These are phyloP conservation scores for Cornus controversa DNA, from an alignment of 148 eudicot genomes.

Conservation along the genomic window DNA sequence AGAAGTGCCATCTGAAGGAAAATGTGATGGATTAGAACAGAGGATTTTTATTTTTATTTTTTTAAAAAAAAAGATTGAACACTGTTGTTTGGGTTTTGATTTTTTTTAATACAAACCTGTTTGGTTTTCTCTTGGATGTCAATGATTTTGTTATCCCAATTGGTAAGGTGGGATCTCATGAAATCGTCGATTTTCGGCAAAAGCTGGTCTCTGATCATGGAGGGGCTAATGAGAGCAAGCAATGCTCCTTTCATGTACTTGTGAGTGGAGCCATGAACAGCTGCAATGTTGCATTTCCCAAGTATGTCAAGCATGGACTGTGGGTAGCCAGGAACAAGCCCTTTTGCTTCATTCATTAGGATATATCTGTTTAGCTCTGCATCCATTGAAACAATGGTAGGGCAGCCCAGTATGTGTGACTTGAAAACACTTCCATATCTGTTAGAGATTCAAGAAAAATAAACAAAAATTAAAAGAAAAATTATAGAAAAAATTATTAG, in stretches of 20 bases:
- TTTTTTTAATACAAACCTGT: slow-evolving; percentile 57
- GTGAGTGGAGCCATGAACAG: slow-evolving; percentile 93
- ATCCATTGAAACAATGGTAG: slow-evolving; percentile 93
- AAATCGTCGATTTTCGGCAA: slow-evolving; percentile 78
- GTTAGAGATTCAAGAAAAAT: background rate
- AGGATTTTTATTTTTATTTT: too few species aligned
- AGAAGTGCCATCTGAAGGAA: slow-evolving; percentile 75
- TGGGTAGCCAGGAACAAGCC: slow-evolving; percentile 92
- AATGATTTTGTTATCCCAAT: slow-evolving; percentile 63
- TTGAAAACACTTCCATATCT: slow-evolving; percentile 90
- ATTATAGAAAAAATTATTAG: background rate
- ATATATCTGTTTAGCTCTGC: slow-evolving; percentile 78
- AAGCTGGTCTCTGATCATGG: slow-evolving; percentile 69
- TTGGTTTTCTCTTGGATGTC: slow-evolving; percentile 92
- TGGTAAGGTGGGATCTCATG: slow-evolving; percentile 76
- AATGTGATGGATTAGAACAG: too few species aligned
- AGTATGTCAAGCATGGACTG: slow-evolving; percentile 87
- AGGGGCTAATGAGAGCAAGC: slow-evolving; percentile 71
- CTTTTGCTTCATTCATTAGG: slow-evolving; percentile 80
- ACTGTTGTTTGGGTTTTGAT: background rate
- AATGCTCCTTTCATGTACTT: slow-evolving; percentile 96
- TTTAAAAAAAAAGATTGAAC: too few species aligned
- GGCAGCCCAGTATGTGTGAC: slow-evolving; percentile 89
- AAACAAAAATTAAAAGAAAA: background rate
- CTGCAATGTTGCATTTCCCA: slow-evolving; percentile 94